Base-by-base conservation (phyloP, 306 rosid genomes). In the Myrica gale region DNA sequence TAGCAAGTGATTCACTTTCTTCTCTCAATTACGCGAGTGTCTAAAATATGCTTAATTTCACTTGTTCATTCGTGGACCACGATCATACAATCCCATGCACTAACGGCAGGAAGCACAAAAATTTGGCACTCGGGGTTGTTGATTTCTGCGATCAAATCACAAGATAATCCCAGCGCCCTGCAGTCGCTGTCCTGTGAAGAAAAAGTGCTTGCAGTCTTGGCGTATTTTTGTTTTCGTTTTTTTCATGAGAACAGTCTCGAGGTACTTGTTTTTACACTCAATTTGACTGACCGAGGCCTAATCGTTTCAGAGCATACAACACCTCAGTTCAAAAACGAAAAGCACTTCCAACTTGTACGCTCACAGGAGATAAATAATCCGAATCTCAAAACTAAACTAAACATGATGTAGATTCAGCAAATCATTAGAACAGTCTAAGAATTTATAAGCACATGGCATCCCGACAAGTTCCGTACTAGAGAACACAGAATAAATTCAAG, bases 401-500 rank as follows among this genome's bases (percentile, higher is more conserved):
- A 5, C 0, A 15, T 1, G 9, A 6, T 39, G n/a, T 61, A 32
- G 20, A 61, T 32, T 0, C 47, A 63, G 6, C 4, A 9, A 46
- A 63, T 46, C 3, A 15, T n/a, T 6, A 66, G 2, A 32, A 32
- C 37, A 32, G 37, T 32, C 37, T 32, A 32, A 32, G 37, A 32
- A 2, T 66, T 41, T 19, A 54, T 46, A 19, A 20, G 21, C 37
- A 2, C 3, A 32, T 32, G 37, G 50, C 23, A 65, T 39, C 37
- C 53, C 17, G 0, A 26, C 11, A 20, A 43, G 67, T 23, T 26
- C 13, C 53, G 55, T 15, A 76, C n/a, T 11, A 80, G 39, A 51
- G 13, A 48, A 61, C 21, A 71, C 53, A 47, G 71, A 72, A 12
- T 77, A 43, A 56, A 72, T 76, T 84, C 68, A 86, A 74, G 60